A percentile compares a stretch with the other conserved stretches of the same genome.
Conservation (phyloP, 1,284 basidiomycete genomes). For the Apiotrichum montevideense region DNA sequence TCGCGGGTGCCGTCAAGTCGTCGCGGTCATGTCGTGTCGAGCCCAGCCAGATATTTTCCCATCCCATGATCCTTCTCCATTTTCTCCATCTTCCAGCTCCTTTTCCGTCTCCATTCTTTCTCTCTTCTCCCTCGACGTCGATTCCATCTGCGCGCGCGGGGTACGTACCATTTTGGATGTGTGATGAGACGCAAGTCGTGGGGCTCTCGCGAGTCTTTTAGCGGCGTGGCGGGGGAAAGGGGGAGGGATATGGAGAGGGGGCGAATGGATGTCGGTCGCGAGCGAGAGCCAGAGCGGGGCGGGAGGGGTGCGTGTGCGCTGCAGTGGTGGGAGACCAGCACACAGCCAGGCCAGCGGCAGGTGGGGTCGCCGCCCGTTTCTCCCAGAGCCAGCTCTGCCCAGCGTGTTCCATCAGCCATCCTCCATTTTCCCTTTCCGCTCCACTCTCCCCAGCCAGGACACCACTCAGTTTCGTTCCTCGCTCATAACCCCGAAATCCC, state of each 20-base stretch:
- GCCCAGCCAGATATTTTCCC: not conserved
- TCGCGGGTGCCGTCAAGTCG: not conserved
- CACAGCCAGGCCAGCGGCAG: not conserved
- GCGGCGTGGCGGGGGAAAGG: not conserved
- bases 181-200: slow-evolving; percentile 2
- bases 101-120: not conserved
- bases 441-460: too few species aligned
- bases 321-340: too few species aligned
- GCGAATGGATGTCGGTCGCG: too few species aligned
- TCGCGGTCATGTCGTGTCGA: not conserved
- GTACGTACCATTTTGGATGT: slow-evolving; percentile 22
- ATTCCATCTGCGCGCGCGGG: too few species aligned
- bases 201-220: slow-evolving; percentile 7
- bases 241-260: not conserved
- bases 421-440: too few species aligned
- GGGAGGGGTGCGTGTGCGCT: too few species aligned
- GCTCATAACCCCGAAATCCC: not conserved
- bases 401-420: too few species aligned
- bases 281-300: too few species aligned
- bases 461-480: too few species aligned
- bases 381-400: too few species aligned
- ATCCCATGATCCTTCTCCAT: not conserved
- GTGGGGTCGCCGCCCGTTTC: not conserved
- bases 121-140: not conserved
- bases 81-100: not conserved